These are phyloP conservation scores for Coniophora puteana DNA, from an alignment of 1,284 basidiomycete species.

Conservation along the genomic window DNA sequence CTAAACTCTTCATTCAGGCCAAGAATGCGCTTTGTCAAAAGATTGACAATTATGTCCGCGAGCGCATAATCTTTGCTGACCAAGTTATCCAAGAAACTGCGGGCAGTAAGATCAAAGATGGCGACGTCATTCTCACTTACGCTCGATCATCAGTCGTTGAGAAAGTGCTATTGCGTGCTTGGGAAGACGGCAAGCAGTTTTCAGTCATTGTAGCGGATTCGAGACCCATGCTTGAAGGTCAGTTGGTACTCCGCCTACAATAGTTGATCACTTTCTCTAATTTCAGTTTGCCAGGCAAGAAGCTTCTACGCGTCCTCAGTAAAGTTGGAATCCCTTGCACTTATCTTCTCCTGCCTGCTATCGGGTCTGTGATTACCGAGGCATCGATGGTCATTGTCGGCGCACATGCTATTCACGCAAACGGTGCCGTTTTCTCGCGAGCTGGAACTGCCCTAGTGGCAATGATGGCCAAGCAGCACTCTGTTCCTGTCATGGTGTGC, in stretches of 20 bases:
- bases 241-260: slow-evolving; percentile 7
- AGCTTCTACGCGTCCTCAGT: slow-evolving; percentile 71
- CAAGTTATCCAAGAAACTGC: slow-evolving; percentile 91
- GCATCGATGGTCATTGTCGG: slow-evolving; percentile 88
- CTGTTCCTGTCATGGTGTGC: slow-evolving; percentile 93
- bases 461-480: slow-evolving; percentile 90
- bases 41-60: slow-evolving; percentile 93
- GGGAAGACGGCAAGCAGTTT: slow-evolving; percentile 71
- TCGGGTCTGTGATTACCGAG: slow-evolving; percentile 79
- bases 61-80: slow-evolving; percentile 91
- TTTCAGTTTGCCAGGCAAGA: slow-evolving; percentile 57
- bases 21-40: slow-evolving; percentile 82
- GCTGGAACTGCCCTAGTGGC: slow-evolving; percentile 95
- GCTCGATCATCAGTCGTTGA: slow-evolving; percentile 95
- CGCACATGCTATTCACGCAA: slow-evolving; percentile 91
- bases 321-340: slow-evolving; percentile 81
- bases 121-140: slow-evolving; percentile 91
- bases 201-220: slow-evolving; percentile 96
- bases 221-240: slow-evolving; percentile 89
- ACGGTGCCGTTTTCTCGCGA: slow-evolving; percentile 92
- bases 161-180: slow-evolving; percentile 81
- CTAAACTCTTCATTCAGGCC: slow-evolving; percentile 50
- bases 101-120: slow-evolving; percentile 90
- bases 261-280: slow-evolving; percentile 4
- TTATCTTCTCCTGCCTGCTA: slow-evolving; percentile 87